Conservation (phyloP, 805 yeast genomes). For the Metschnikowia sp. region DNA sequence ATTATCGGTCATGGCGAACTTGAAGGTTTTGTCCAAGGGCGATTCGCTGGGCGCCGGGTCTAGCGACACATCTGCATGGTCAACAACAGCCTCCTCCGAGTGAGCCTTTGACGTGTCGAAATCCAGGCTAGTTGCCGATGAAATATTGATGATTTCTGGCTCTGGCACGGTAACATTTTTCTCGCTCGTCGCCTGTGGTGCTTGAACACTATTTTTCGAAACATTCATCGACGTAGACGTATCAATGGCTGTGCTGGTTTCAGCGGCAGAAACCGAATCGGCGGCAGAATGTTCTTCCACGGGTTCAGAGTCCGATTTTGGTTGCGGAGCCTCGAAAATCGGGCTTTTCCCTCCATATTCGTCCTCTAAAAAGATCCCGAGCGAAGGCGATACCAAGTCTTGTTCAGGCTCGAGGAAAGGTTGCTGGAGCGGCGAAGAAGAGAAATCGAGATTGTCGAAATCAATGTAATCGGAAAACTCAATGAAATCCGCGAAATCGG, state of each 20-base stretch:
- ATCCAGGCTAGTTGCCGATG: slow-evolving; percentile 2
- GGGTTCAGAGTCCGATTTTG: not conserved
- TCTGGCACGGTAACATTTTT: not conserved
- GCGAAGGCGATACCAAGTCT: not conserved
- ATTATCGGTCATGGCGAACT: slow-evolving; percentile 10
- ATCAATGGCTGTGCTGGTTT: slow-evolving; percentile 6
- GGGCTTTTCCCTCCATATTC: not conserved
- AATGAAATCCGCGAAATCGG: slow-evolving; percentile 29
- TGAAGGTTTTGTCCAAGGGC: slow-evolving; percentile 12
- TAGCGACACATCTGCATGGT: not conserved
- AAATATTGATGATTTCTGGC: not conserved
- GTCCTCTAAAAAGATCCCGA: not conserved
- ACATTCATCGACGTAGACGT: not conserved
- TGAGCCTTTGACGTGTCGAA: not conserved
- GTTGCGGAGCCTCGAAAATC: not conserved
- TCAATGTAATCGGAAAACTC: slow-evolving; percentile 42
- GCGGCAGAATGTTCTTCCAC: not conserved
- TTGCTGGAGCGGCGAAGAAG: slow-evolving; percentile 7
- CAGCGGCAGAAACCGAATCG: slow-evolving; percentile 1
- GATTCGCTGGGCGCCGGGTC: slow-evolving; percentile 5
- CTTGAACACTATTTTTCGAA: no score
- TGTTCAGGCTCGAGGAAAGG: not conserved
- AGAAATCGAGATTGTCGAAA: slow-evolving; percentile 34
- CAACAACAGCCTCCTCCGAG: not conserved
- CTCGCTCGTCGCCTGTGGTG: not conserved